Conservation (phyloP, 768 basidiomycete genomes). For the Hygrocybe punicea region DNA sequence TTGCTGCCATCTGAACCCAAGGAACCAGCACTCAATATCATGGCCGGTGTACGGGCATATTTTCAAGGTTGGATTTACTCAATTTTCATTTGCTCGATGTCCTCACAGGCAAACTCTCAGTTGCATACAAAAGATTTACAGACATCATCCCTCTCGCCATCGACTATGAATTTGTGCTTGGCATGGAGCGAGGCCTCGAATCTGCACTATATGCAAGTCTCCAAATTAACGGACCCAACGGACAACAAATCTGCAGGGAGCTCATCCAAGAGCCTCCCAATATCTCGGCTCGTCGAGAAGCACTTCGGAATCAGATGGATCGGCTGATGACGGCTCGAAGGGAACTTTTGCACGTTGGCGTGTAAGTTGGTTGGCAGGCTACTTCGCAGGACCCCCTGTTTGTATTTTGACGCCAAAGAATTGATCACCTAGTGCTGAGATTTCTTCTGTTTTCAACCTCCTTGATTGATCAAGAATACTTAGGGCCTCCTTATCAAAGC, state of each 20-base stretch:
- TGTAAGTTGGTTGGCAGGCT: background rate
- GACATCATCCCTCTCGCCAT: slow-evolving; percentile 58
- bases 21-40: slow-evolving; percentile 58
- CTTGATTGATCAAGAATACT: too few relatives aligned
- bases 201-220: slow-evolving; percentile 38
- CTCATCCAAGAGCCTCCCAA: slow-evolving; percentile 50
- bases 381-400: too few relatives aligned
- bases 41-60: slow-evolving; percentile 70
- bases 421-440: too few relatives aligned
- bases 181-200: slow-evolving; percentile 14
- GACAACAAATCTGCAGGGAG: slow-evolving; percentile 44
- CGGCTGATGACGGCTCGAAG: slow-evolving; percentile 45
- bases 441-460: too few relatives aligned
- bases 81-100: slow-evolving; percentile 4
- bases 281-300: slow-evolving; percentile 44
- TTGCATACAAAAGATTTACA: slow-evolving; percentile 56
- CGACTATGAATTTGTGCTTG: slow-evolving; percentile 54
- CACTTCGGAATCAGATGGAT: slow-evolving; percentile 49
- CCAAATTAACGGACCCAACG: slow-evolving; percentile 49
- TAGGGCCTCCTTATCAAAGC: too few relatives aligned
- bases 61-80: slow-evolving; percentile 55
- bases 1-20: slow-evolving; percentile 49
- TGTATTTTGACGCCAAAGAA: too few relatives aligned
- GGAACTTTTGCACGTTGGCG: slow-evolving; percentile 33
- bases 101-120: slow-evolving; percentile 28